Evolutionary conservation across 805 yeast genomes (phyloP).

Genomic region (Candida caryicola): DNA sequence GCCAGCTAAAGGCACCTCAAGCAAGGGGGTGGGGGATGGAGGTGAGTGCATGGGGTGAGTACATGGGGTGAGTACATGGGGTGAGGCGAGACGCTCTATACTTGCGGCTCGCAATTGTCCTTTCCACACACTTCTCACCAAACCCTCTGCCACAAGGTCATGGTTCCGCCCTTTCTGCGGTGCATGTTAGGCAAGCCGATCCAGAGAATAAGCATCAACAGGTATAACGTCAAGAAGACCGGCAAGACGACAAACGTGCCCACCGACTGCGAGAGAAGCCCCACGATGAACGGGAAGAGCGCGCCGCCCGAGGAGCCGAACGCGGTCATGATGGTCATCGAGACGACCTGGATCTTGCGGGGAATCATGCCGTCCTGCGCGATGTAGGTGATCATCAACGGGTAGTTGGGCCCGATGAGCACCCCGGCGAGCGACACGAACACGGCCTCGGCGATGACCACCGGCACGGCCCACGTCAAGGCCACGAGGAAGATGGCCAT

Average conservation of each 20-base stretch:
- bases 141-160: slow-evolving; percentile 16
- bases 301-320: slow-evolving; percentile 62
- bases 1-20: no score
- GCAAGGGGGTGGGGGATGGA: no score
- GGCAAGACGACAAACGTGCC: slow-evolving; percentile 54
- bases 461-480: slow-evolving; percentile 49
- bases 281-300: slow-evolving; percentile 51
- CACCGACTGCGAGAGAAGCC: slow-evolving; percentile 42
- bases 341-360: slow-evolving; percentile 48
- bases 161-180: slow-evolving; percentile 8
- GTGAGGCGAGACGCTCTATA: no score
- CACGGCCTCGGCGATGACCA: slow-evolving; percentile 44
- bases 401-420: slow-evolving; percentile 65
- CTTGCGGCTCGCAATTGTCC: no score
- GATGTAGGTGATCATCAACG: slow-evolving; percentile 46
- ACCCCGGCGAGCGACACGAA: slow-evolving; percentile 52
- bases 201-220: slow-evolving; percentile 38
- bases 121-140: no score
- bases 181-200: slow-evolving; percentile 36
- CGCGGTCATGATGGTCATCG: slow-evolving; percentile 51
- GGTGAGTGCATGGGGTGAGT: no score
- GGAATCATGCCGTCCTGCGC: slow-evolving; percentile 42
- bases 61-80: no score
- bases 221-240: slow-evolving; percentile 37
- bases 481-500: slow-evolving; percentile 37